phyloP scores from a whole-genome alignment of 2,329 filamentous ascomycete species.

The Pseudogymnoascus sp. region DNA sequence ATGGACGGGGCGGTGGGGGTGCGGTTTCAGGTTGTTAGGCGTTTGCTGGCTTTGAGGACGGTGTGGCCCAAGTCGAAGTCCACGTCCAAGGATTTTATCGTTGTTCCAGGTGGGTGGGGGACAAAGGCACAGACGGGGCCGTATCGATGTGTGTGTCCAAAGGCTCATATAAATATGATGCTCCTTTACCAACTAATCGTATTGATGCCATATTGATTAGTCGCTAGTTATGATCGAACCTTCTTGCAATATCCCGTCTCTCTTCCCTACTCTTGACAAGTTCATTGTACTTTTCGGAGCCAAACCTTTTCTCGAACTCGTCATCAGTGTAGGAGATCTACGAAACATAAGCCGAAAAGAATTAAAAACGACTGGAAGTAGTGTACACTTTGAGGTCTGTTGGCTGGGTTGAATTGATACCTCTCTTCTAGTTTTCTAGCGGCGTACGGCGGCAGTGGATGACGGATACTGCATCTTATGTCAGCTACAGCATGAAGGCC shows the following conservation, averaged over 20 bases:
- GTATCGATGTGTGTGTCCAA: too few species aligned
- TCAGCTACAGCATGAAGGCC: background rate
- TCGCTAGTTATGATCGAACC: background rate
- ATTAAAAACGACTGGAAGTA: background rate
- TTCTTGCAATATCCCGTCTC: slow-evolving; percentile 11
- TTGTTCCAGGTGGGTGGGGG: too few species aligned
- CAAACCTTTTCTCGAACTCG: slow-evolving; percentile 10
- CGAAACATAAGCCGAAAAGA: slow-evolving; percentile 5
- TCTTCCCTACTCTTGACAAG: slow-evolving; percentile 11
- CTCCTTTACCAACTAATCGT: too few species aligned
- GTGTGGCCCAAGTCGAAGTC: slow-evolving; percentile 18
- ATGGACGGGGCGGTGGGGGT: slow-evolving; percentile 15
- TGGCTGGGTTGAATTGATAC: slow-evolving; percentile 15
- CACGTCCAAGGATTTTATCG: slow-evolving; percentile 19
- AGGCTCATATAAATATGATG: too few species aligned
- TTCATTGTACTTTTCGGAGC: slow-evolving; percentile 8
- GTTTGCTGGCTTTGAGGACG: slow-evolving; percentile 15
- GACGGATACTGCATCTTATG: background rate
- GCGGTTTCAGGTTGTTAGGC: slow-evolving; percentile 24
- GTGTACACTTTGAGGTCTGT: slow-evolving; percentile 12
- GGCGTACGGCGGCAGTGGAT: slow-evolving; percentile 8
- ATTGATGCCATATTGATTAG: too few species aligned
- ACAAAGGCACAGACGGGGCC: too few species aligned
- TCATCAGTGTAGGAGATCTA: slow-evolving; percentile 13
- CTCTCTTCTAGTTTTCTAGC: slow-evolving; percentile 10